Evolutionary conservation across 495 filamentous ascomycete species (phyloP), one percentile per base, ranked within the genome.

Genomic region (Penicillium parvum): DNA sequence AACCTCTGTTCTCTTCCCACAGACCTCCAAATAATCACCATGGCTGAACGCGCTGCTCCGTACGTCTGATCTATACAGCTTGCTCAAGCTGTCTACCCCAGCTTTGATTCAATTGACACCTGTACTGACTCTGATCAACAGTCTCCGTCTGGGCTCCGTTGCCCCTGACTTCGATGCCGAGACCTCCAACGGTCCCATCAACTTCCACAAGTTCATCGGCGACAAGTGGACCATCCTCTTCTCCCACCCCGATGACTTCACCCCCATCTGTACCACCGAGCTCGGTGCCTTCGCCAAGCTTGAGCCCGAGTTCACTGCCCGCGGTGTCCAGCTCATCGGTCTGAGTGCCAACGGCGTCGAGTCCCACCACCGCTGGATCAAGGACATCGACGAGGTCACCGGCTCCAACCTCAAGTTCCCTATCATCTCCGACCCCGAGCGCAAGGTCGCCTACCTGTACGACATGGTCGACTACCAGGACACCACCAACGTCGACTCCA

Each of bases 251-350:
- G 71, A 69, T 61, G 85, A 90, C 68, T 90, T 82, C 73, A 90
- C 90, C 6, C 90, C 90, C 50, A 89, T 98, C 51, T 98, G 92
- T 78, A 98, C 92, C 66, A 98, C 92, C 45, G 92, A 98, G 80
- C 85, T 98, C 52, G 92, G 92, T 63, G 94, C 94, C 49, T 96
- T 83, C 61, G 90, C 94, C 54, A 95, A 95, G 70, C 85, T 97
- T 49, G 87, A 96, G 77, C 88, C 90, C 44, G 92, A 98, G 73
- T 98, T 98, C 78, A 77, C 77, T 59, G 88, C 87, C 73, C 86
- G 92, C 54, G 86, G 85, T 45, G 88, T 95, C 61, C 90, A 97
- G 83, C 74, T 98, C 60, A 95, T 98, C 53, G 92, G 92, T 49
- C 79, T 98, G 48, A 77, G 73, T 43, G 81, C 81, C 43, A 82